Evolutionary conservation across 2,329 filamentous ascomycete genomes (phyloP).

Genomic region (Cladophialophora immunda): DNA sequence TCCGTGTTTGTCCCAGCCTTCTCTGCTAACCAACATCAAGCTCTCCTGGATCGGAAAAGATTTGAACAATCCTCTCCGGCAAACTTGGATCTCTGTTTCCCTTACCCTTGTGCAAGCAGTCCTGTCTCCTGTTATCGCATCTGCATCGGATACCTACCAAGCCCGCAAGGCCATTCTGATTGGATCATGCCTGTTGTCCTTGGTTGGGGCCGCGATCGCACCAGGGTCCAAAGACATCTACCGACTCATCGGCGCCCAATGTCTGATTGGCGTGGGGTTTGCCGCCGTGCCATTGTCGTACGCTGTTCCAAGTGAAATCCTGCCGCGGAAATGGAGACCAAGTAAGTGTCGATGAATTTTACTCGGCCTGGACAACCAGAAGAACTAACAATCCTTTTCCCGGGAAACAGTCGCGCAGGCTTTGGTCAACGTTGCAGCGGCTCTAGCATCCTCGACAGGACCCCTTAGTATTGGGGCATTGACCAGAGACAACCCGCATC

Average conservation of each 20-base stretch:
- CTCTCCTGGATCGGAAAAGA: no score
- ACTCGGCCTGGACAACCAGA: no score
- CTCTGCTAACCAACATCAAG: no score
- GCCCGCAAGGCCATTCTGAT: slow-evolving; percentile 30
- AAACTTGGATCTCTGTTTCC: slow-evolving; percentile 26
- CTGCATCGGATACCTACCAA: slow-evolving; percentile 33
- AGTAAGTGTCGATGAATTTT: slow-evolving; percentile 25
- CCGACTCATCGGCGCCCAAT: slow-evolving; percentile 23
- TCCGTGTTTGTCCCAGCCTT: no score
- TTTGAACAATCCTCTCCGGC: no score
- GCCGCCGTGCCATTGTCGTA: slow-evolving; percentile 26
- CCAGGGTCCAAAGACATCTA: slow-evolving; percentile 25
- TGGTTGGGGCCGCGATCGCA: slow-evolving; percentile 27
- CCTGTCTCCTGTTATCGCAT: slow-evolving; percentile 26
- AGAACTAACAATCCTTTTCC: no score
- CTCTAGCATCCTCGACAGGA: slow-evolving; percentile 9
- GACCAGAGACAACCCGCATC: slow-evolving; percentile 3
- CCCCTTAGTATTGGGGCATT: slow-evolving; percentile 24
- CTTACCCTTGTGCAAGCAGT: slow-evolving; percentile 30
- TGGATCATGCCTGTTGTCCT: slow-evolving; percentile 13
- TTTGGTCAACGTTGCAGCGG: slow-evolving; percentile 15
- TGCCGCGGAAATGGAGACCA: slow-evolving; percentile 32
- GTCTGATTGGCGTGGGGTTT: slow-evolving; percentile 32
- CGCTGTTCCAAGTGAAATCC: slow-evolving; percentile 30
- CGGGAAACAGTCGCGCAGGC: slow-evolving; percentile 26